Evolutionary conservation across 495 filamentous ascomycete genomes (phyloP).

Genomic region (Penicillium taxi): DNA sequence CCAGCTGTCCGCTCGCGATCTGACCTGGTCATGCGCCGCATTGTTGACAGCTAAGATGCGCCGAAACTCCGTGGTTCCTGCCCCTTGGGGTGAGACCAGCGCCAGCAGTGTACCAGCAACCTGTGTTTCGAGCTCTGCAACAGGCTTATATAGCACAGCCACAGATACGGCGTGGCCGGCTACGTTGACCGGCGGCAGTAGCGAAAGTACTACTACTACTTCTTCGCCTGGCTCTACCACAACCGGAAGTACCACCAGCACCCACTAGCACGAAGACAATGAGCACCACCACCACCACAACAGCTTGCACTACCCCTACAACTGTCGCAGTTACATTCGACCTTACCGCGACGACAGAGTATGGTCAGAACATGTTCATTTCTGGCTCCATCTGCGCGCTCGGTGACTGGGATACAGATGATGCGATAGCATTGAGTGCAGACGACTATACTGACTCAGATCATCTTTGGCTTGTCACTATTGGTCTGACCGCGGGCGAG

Average conservation of each 20-base stretch:
- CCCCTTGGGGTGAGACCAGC: slow-evolving; percentile 49
- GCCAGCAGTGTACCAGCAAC: slow-evolving; percentile 44
- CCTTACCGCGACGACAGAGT: slow-evolving; percentile 43
- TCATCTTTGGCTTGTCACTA: slow-evolving; percentile 49
- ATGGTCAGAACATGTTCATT: slow-evolving; percentile 53
- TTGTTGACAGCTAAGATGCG: slow-evolving; percentile 44
- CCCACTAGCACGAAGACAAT: slow-evolving; percentile 25
- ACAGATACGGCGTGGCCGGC: slow-evolving; percentile 50
- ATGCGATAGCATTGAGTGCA: slow-evolving; percentile 46
- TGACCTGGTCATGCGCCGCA: slow-evolving; percentile 48
- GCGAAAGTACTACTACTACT: slow-evolving; percentile 14
- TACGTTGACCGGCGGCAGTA: slow-evolving; percentile 36
- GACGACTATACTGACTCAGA: slow-evolving; percentile 45
- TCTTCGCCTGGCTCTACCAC: slow-evolving; percentile 15
- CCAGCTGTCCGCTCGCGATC: slow-evolving; percentile 45
- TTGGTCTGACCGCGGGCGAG: slow-evolving; percentile 45
- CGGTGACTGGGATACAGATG: slow-evolving; percentile 48
- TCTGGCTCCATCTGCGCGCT: slow-evolving; percentile 47
- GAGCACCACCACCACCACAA: slow-evolving; percentile 22
- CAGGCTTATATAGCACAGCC: slow-evolving; percentile 51
- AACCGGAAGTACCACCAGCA: slow-evolving; percentile 24
- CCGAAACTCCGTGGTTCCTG: slow-evolving; percentile 40
- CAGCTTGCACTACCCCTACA: slow-evolving; percentile 35
- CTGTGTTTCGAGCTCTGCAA: slow-evolving; percentile 45
- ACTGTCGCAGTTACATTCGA: slow-evolving; percentile 54